Evolutionary conservation across 2,329 filamentous ascomycete species (phyloP), one percentile per base, ranked within the genome.

Genomic region (Stagonosporopsis vannaccii): DNA sequence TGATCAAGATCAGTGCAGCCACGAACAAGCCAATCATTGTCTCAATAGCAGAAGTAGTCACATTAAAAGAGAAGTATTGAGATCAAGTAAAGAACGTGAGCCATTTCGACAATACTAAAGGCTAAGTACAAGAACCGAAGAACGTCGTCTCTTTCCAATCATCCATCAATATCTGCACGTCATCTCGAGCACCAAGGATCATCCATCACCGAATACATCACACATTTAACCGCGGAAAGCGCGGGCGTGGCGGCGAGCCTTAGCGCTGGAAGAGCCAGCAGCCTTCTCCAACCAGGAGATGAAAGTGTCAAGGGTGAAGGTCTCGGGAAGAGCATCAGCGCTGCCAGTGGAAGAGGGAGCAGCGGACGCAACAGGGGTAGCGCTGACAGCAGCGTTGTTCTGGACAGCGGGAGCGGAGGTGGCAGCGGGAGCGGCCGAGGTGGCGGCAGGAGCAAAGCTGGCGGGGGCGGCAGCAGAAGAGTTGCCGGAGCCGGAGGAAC

Each of bases 251-350:
- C 61, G 59, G 59, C 63, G 63, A 22, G 57, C 59, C 61, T 63
- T 66, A 19, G 58, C 23, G 37, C 61, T 61, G 43, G 65, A 56
- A 44, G 64, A 48, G 40, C 61, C 62, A 46, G 65, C 60, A 46
- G 60, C 57, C 60, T 67, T 54, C 58, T 65, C 60, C 48, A 68
- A 58, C 62, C 62, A 68, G 7, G 65, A 56, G 46, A 68, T 56
- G 50, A 68, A 68, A 25, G 65, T 67, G 46, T 66, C 59, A 4
- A 66, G 45, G 13, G 63, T 66, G 54, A 66, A 66, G 33, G 54
- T 57, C 63, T 66, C 52, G 25, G 55, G 59, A 19, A 61, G 51
- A 25, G 52, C 35, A 35, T 13, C 55, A 37, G 58, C 17, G 32
- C 45, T 55, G 39, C 47, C 46, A 28, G 49, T 58, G 30, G 63